Evolutionary conservation across 352 stramenopile genomes (phyloP).

Genomic region (Phytophthora aleatoria): DNA sequence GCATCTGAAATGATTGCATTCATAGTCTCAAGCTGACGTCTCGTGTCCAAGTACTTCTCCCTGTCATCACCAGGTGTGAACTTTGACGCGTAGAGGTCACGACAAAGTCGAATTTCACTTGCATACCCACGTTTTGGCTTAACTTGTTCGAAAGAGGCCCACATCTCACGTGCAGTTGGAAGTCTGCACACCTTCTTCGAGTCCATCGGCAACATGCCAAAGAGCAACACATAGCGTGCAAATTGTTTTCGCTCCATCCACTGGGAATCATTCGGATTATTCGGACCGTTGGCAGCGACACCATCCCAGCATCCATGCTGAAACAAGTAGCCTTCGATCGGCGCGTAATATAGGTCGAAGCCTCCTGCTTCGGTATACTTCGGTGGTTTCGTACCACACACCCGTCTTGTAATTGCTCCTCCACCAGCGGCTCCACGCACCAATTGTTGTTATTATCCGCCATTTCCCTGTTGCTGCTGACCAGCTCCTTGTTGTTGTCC

Average conservation of each 20-base stretch:
- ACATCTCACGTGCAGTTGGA: conserved; percentile 5
- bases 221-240: conserved; percentile 3
- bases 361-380: neutral
- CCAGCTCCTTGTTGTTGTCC: neutral
- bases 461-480: neutral
- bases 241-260: conserved; percentile 8
- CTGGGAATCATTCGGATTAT: neutral
- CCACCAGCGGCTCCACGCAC: neutral
- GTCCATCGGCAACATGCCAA: conserved; percentile 1
- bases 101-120: conserved; percentile 8
- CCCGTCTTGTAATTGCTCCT: neutral
- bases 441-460: too few species aligned
- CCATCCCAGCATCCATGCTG: conserved; percentile 2
- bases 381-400: neutral
- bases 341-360: neutral
- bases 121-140: conserved; percentile 2
- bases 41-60: neutral
- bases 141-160: neutral
- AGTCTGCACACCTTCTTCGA: conserved; percentile 12
- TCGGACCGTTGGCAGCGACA: neutral
- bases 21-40: neutral
- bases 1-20: neutral
- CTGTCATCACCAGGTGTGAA: neutral
- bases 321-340: neutral
- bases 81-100: neutral